Base-by-base conservation (phyloP, 495 filamentous ascomycete species). In the Aeminium ludgeri region DNA sequence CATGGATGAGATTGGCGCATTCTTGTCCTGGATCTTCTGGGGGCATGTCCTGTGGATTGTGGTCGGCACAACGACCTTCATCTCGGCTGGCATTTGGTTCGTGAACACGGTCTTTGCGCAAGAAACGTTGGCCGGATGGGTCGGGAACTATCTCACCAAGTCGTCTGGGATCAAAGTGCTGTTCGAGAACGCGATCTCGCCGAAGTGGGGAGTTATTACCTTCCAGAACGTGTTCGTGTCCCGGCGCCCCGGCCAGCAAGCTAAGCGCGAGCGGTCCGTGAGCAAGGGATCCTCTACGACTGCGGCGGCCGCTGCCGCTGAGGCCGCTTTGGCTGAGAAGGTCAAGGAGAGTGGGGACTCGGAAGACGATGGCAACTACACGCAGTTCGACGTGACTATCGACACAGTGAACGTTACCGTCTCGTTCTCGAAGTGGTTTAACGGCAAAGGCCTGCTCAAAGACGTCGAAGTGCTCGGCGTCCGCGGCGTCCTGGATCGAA, bases 141-240 rank as follows among this genome's bases (percentile, higher is more conserved):
- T 96, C 29, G 89, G 89, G 2, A 92, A 96, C 58, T 94, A 96
- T 58, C 67, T 97, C 3, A 97, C 89, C 2, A 80, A 82, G 51
- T 92, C 86, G 15, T 89, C 87, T 28, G 89, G 89, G 2, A 62
- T 95, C n/a, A 89, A 86, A 45, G 82, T 97, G 29, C 79, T 97
- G 17, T 97, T 97, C 55, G 89, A 97, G 59, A 95, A 85, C 45
- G 89, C 89, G 11, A 92, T 97, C 50, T 89, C 96, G 11, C 89
- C 89, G 10, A 84, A 79, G 53, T 97, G 89, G 89, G 86, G 86
- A 10, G 86, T 93, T 17, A 97, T 97, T 45, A 83, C 83, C 0
- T 92, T 97, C 63, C 81, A 83, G 52, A 95, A 94, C 55, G 89
- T 97, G 7, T 96, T 96, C 54, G 81, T 96, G 2, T 96, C 89